phyloP scores from a whole-genome alignment of 495 filamentous ascomycete species.

The Xylaria sp. region DNA sequence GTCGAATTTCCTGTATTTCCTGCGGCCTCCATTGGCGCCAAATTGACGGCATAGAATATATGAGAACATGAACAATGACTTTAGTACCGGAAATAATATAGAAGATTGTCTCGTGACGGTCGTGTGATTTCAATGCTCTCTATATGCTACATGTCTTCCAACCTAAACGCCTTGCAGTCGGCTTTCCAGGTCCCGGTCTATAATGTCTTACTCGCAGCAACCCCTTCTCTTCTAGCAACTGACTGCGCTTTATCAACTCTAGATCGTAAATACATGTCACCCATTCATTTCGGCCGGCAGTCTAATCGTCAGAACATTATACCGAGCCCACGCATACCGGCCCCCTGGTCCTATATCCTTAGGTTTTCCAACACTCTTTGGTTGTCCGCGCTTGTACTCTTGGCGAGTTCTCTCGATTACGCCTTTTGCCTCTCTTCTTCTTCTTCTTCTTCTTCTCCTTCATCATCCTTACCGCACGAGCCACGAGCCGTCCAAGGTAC shows the following conservation, averaged over 20 bases:
- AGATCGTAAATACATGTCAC: slow-evolving; percentile 1
- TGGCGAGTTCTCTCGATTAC: background rate
- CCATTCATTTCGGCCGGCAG: background rate
- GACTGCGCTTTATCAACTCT: background rate
- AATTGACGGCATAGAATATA: slow-evolving; percentile 39
- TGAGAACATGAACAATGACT: slow-evolving; percentile 19
- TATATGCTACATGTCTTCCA: slow-evolving; percentile 9
- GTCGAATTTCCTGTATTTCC: slow-evolving; percentile 29
- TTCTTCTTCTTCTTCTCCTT: background rate
- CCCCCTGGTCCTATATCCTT: background rate
- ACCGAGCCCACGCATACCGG: background rate
- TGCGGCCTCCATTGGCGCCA: slow-evolving; percentile 30
- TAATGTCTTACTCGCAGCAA: background rate
- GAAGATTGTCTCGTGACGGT: background rate
- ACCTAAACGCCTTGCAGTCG: slow-evolving; percentile 22
- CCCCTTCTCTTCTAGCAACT: background rate
- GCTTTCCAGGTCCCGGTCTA: background rate
- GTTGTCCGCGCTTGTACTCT: background rate
- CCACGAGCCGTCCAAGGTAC: slow-evolving; percentile 48
- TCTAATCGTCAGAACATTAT: background rate
- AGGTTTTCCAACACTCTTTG: too few species aligned
- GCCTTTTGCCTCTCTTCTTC: background rate
- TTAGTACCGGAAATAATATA: background rate
- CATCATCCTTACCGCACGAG: slow-evolving; percentile 41
- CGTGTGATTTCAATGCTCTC: slow-evolving; percentile 16